Evolutionary conservation across 2,329 filamentous ascomycete genomes (phyloP), one percentile per base, ranked within the genome.

Genomic region (Colletotrichum acutatum): DNA sequence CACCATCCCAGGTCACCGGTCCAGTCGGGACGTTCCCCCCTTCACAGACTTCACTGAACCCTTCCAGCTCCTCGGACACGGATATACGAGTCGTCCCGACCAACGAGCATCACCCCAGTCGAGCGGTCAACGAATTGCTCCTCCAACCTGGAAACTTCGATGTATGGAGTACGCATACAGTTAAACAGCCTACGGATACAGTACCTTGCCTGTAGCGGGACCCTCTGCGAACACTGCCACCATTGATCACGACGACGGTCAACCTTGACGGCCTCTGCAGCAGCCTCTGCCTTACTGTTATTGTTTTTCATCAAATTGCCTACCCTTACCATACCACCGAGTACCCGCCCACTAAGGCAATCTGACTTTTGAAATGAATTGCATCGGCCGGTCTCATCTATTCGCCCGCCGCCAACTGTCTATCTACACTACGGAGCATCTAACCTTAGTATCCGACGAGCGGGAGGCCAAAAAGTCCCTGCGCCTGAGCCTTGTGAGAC

Each of bases 241-340:
- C 42, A 49, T 49, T 7, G 37, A 49, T 19, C 42, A 49, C 16
- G 42, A n/a, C 42, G 42, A 49, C 42, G 42, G 16, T 49, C 42
- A 49, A 49, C 46, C 68, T 66, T 66, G 63, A 57, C 32, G 9
- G n/a, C n/a, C 58, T 58, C 37, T 63, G 34, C 68, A 26, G 54
- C 54, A 32, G 56, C 42, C 56, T 71, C 68, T 68, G 66, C 53
- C 66, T 60, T 69, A 63, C 66, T 72, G 37, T 69, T 72, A 60
- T 64, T 72, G 32, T 37, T 30, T 32, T 42, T 62, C 49, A 63
- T 52, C 49, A 53, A 72, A 30, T 49, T 24, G 24, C n/a, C 26
- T 56, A 57, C 53, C 53, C 53, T 28, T 22, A 24, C 53, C 53
- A 16, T 11, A 26, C 26, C 12, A 30, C 7, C 24, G 6, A 16